Conservation (phyloP, 139 green algal species). For the Limnomonas spitsbergensis region DNA sequence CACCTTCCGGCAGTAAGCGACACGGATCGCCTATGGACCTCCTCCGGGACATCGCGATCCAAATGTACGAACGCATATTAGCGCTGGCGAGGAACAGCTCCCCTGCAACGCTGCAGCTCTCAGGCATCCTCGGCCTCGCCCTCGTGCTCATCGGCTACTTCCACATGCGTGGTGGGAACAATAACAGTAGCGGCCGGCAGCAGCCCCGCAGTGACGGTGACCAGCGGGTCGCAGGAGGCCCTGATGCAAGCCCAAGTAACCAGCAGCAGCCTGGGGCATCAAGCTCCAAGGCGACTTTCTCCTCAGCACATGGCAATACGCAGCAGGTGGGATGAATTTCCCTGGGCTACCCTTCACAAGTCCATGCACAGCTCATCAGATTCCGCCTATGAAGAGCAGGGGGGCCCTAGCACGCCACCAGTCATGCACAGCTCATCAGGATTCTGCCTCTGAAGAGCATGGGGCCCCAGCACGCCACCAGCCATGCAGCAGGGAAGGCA, state of each 20-base stretch:
- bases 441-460: too few relatives aligned
- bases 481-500: too few relatives aligned
- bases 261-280: not conserved
- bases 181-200: not conserved
- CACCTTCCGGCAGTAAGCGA: too few relatives aligned
- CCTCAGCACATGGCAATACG: not conserved
- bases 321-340: too few relatives aligned
- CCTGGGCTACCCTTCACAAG: too few relatives aligned
- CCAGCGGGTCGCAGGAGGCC: not conserved
- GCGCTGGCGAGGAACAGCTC: not conserved
- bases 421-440: too few relatives aligned
- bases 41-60: not conserved
- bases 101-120: conserved; percentile 6
- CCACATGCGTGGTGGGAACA: not conserved
- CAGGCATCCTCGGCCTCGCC: not conserved
- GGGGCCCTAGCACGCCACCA: too few relatives aligned
- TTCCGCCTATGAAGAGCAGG: too few relatives aligned
- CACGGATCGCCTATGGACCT: too few relatives aligned
- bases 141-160: not conserved
- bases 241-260: too few relatives aligned
- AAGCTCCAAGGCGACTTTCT: not conserved
- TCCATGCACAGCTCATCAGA: too few relatives aligned
- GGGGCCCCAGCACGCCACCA: too few relatives aligned
- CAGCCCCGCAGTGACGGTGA: not conserved
- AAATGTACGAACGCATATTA: not conserved